phyloP scores from a whole-genome alignment of 495 filamentous ascomycete species.

The Poronia punctata region DNA sequence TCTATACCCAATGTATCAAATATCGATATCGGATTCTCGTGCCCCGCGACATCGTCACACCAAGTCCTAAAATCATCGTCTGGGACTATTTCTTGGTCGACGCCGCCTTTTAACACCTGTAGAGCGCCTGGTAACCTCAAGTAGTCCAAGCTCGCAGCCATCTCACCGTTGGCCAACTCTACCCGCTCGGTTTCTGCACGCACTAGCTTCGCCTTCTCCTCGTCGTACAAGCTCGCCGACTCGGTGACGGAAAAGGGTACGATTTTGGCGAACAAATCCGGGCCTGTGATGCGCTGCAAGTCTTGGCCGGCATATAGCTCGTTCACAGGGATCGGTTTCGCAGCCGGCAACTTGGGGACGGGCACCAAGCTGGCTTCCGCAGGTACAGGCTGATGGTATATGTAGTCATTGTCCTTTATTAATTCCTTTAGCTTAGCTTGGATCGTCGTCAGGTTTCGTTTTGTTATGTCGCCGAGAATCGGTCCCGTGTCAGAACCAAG shows the following conservation, averaged over 20 bases:
- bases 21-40: constrained; percentile 61
- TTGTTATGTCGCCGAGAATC: constrained; percentile 70
- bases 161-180: constrained; percentile 84
- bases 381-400: constrained; percentile 90
- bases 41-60: constrained; percentile 85
- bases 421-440: constrained; percentile 71
- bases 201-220: constrained; percentile 95
- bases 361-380: constrained; percentile 70
- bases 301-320: constrained; percentile 96
- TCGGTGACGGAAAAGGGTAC: constrained; percentile 95
- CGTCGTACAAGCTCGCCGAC: constrained; percentile 92
- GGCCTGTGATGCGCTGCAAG: constrained; percentile 92
- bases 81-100: constrained; percentile 79
- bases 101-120: constrained; percentile 85
- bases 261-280: constrained; percentile 94
- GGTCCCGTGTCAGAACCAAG: constrained; percentile 70
- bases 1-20: constrained; percentile 73
- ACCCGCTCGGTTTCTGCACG: constrained; percentile 90
- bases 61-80: constrained; percentile 89
- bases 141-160: constrained; percentile 93
- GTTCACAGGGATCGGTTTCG: constrained; percentile 96
- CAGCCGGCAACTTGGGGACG: constrained; percentile 86
- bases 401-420: constrained; percentile 93
- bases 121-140: constrained; percentile 82
- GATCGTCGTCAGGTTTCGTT: constrained; percentile 70